phyloP scores from a whole-genome alignment of 108 stramenopile species.

The Cyclostephanos tholiformis region DNA sequence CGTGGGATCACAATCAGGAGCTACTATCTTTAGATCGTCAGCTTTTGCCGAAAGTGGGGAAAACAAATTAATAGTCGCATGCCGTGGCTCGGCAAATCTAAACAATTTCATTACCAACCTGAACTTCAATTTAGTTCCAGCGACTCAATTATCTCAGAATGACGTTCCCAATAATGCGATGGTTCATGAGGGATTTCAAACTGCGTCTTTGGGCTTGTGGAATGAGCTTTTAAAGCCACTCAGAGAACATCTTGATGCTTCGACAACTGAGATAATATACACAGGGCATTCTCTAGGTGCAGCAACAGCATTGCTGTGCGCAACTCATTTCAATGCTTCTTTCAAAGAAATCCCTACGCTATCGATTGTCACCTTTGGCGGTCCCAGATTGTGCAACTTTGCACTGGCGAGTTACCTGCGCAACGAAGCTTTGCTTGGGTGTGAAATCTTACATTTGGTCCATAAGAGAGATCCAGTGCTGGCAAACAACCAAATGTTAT shows the following conservation, averaged over 20 bases:
- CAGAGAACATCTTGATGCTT: constrained; percentile 10
- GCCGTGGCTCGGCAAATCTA: constrained; percentile 58
- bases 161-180: constrained; percentile 21
- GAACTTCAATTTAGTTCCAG: constrained; percentile 52
- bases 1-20: constrained; percentile 55
- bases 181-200: constrained; percentile 63
- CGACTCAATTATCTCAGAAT: constrained; percentile 24
- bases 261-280: constrained; percentile 26
- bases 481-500: constrained; percentile 60
- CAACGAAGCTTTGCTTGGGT: constrained; percentile 32
- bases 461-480: constrained; percentile 64
- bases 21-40: constrained; percentile 52
- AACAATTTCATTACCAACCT: constrained; percentile 65
- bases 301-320: constrained; percentile 51
- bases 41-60: not conserved
- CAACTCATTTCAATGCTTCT: constrained; percentile 48
- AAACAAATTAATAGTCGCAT: constrained; percentile 52
- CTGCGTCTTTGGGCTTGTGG: constrained; percentile 61
- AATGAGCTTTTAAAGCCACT: constrained; percentile 40
- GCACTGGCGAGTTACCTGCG: constrained; percentile 46
- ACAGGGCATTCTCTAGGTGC: constrained; percentile 49
- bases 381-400: constrained; percentile 54
- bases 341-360: constrained; percentile 16
- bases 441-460: constrained; percentile 54
- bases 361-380: constrained; percentile 63